These are phyloP conservation scores for Diphasiastrum complanatum DNA, from an alignment of 83 land plant genomes.

Conservation along the genomic window DNA sequence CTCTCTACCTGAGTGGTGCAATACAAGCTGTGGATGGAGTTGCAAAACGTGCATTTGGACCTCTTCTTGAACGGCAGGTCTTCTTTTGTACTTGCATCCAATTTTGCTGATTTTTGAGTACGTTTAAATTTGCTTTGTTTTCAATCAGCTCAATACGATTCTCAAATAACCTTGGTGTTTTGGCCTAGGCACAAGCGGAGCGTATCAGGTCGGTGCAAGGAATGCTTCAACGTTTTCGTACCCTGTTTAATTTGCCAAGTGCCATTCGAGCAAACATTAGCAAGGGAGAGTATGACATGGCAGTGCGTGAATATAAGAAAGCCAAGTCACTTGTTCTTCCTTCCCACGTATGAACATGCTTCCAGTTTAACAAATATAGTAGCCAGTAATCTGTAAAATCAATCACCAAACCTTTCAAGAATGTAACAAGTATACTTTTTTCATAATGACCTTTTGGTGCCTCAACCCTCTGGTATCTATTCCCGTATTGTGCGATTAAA, in stretches of 20 bases:
- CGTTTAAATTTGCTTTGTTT: too few relatives aligned
- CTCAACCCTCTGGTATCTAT: too few relatives aligned
- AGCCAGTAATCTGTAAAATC: too few relatives aligned
- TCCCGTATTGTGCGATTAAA: too few relatives aligned
- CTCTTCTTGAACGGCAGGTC: slow-evolving; percentile 96
- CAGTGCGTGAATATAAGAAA: slow-evolving; percentile 90
- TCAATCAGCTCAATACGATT: too few relatives aligned
- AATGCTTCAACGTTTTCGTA: slow-evolving; percentile 95
- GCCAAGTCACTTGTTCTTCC: slow-evolving; percentile 89
- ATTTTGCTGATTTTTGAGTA: too few relatives aligned
- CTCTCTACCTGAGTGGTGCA: slow-evolving; percentile 51
- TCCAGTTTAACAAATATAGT: too few relatives aligned
- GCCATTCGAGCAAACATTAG: slow-evolving; percentile 71
- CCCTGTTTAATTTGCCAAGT: slow-evolving; percentile 94
- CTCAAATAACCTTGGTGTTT: neutral
- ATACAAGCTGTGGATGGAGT: slow-evolving; percentile 58
- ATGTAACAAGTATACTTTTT: too few relatives aligned
- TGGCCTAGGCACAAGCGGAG: slow-evolving; percentile 89
- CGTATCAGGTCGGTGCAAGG: slow-evolving; percentile 98
- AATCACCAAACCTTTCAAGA: too few relatives aligned
- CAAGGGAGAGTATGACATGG: slow-evolving; percentile 95
- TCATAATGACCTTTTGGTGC: too few relatives aligned
- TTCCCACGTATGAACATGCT: slow-evolving; percentile 93
- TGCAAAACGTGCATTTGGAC: slow-evolving; percentile 88
- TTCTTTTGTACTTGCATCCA: too few relatives aligned